Evolutionary conservation across 2,329 filamentous ascomycete species (phyloP).

Genomic region (Emmonsia crescens): DNA sequence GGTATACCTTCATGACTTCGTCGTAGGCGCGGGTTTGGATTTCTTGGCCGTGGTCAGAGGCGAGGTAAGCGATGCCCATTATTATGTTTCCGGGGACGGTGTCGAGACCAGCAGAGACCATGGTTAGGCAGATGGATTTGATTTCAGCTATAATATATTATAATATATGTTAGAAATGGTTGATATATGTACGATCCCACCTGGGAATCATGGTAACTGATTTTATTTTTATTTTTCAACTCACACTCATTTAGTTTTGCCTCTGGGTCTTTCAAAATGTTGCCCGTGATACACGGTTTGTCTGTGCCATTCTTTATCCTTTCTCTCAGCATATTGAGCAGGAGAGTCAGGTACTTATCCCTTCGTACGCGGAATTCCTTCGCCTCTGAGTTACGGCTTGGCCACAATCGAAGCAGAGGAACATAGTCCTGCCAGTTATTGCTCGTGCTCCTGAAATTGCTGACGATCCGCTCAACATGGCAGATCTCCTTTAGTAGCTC

Average conservation of each 20-base stretch:
- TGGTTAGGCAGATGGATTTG: slow-evolving; percentile 70
- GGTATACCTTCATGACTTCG: slow-evolving; percentile 62
- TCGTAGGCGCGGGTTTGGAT: slow-evolving; percentile 60
- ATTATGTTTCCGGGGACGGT: slow-evolving; percentile 71
- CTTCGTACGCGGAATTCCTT: slow-evolving; percentile 56
- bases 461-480: slow-evolving; percentile 63
- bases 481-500: slow-evolving; percentile 61
- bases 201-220: neutral
- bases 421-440: slow-evolving; percentile 83
- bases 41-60: slow-evolving; percentile 54
- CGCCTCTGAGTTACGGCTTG: slow-evolving; percentile 52
- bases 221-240: slow-evolving; percentile 10
- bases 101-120: slow-evolving; percentile 71
- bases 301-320: slow-evolving; percentile 53
- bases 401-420: slow-evolving; percentile 57
- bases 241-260: slow-evolving; percentile 56
- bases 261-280: slow-evolving; percentile 59
- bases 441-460: slow-evolving; percentile 65
- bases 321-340: slow-evolving; percentile 51
- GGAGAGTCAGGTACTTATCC: slow-evolving; percentile 52
- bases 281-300: slow-evolving; percentile 57
- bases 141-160: slow-evolving; percentile 50
- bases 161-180: slow-evolving; percentile 29
- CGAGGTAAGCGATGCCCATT: slow-evolving; percentile 67
- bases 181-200: slow-evolving; percentile 21